phyloP scores from a whole-genome alignment of 371 early-diverging fungal genomes.

The Mucor plumbeus region DNA sequence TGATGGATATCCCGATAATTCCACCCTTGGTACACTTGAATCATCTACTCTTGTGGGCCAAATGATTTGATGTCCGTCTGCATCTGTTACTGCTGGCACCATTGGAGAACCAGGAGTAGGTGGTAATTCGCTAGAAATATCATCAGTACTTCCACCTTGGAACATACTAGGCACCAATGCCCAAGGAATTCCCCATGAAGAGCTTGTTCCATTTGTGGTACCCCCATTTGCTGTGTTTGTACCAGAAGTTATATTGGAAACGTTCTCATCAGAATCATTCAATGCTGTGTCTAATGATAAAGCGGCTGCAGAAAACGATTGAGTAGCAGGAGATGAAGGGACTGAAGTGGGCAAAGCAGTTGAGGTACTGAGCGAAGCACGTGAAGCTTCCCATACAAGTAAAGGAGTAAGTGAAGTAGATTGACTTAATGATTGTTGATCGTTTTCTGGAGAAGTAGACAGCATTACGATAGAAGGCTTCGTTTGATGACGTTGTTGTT shows the following conservation, averaged over 20 bases:
- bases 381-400: conserved; percentile 47
- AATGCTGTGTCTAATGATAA: conserved; percentile 15
- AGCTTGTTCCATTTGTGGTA: not conserved
- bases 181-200: conserved; percentile 59
- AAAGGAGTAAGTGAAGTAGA: conserved; percentile 51
- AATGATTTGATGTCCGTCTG: conserved; percentile 45
- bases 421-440: conserved; percentile 31
- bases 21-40: conserved; percentile 31
- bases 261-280: conserved; percentile 2
- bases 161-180: conserved; percentile 48
- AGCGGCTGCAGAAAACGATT: conserved; percentile 30
- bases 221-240: not conserved
- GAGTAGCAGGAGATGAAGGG: conserved; percentile 31
- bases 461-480: conserved; percentile 41
- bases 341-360: conserved; percentile 27
- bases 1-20: conserved; percentile 37
- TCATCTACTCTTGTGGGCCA: conserved; percentile 49
- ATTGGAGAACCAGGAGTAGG: conserved; percentile 24
- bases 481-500: not conserved
- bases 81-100: conserved; percentile 23
- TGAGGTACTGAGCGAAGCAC: conserved; percentile 28
- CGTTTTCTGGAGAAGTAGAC: conserved; percentile 38
- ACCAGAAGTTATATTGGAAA: too few relatives aligned
- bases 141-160: conserved; percentile 18
- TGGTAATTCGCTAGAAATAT: conserved; percentile 14